Base-by-base conservation (phyloP, 495 filamentous ascomycete genomes). In the Neurospora hispaniola region DNA sequence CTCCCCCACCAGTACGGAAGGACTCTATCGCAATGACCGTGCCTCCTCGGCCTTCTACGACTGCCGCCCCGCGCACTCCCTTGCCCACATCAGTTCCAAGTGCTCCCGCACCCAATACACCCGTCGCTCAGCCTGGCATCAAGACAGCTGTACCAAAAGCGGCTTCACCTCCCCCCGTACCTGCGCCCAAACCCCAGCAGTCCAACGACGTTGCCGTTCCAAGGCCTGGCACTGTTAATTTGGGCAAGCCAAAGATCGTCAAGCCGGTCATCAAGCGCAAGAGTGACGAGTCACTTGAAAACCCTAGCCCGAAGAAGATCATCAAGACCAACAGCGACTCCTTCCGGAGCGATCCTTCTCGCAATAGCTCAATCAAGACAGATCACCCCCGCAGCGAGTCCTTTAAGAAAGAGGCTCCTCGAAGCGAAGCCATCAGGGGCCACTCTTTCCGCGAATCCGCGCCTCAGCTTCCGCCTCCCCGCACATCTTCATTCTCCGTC, bases 261-360 rank as follows among this genome's bases (percentile, higher is more conserved):
- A 81, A 81, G 72, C 66, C 54, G 20, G 39, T 38, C 9, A 80
- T 78, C 71, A 82, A 82, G 74, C 77, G 80, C 62, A 81, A 81
- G 73, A 80, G 77, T 66, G 78, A 82, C 27, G 79, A 82, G 11
- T 43, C 27, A 5, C 76, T 75, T 31, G 79, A 73, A 16, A 72
- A 73, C 10, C 76, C 79, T n/a, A 78, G 80, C 31, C 80, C 81
- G 4, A 82, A 79, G 62, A 85, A 85, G 72, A 42, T 81, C 3
- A 74, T 79, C n/a, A 82, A 80, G 43, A 79, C 79, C 1, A 72
- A 81, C 9, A 79, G 70, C 40, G 71, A 72, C 59, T 16, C 54
- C 27, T 66, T 66, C 54, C 4, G 54, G 54, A 66, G 54, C 14
- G 54, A 66, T 35, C 54, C 14, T 38, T 31, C 54, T 9, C 54